Percentiles rank a stretch among this genome's conserved stretches.
These are phyloP conservation scores for Irpex lacteus DNA, from an alignment of 1,284 basidiomycete species.

Conservation along the genomic window DNA sequence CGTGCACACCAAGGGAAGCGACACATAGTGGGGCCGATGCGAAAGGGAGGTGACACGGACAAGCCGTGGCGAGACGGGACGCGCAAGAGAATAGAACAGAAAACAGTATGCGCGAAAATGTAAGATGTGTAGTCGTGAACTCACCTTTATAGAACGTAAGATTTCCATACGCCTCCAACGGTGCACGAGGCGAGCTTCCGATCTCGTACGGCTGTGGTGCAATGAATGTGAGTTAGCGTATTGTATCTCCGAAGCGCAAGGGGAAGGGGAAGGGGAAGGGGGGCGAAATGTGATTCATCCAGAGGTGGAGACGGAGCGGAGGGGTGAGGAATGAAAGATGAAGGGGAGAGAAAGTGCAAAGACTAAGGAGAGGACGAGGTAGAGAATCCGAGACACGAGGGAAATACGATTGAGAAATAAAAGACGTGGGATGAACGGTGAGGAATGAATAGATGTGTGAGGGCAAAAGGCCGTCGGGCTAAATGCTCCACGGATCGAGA, in stretches of 20 bases:
- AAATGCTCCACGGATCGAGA: no score
- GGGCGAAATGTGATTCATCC: no score
- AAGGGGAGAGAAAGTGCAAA: neutral
- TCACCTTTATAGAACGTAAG: conserved; percentile 1
- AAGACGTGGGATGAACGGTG: no score
- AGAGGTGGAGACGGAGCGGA: no score
- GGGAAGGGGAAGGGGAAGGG: no score
- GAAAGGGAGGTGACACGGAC: no score
- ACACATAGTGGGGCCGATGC: neutral
- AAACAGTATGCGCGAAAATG: neutral
- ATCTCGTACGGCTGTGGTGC: neutral
- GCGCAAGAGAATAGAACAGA: neutral
- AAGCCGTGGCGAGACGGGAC: neutral
- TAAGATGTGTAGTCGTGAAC: neutral
- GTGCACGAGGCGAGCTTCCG: neutral
- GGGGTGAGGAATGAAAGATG: neutral
- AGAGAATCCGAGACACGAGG: neutral
- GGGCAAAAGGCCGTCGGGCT: no score
- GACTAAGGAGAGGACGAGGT: neutral
- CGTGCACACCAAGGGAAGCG: neutral
- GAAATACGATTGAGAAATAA: neutral
- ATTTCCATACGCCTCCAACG: neutral
- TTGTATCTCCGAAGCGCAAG: no score
- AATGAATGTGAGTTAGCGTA: neutral
- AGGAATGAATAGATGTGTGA: no score